phyloP scores from a whole-genome alignment of 1,139 yeast species.

The Candida tetrigidarum region DNA sequence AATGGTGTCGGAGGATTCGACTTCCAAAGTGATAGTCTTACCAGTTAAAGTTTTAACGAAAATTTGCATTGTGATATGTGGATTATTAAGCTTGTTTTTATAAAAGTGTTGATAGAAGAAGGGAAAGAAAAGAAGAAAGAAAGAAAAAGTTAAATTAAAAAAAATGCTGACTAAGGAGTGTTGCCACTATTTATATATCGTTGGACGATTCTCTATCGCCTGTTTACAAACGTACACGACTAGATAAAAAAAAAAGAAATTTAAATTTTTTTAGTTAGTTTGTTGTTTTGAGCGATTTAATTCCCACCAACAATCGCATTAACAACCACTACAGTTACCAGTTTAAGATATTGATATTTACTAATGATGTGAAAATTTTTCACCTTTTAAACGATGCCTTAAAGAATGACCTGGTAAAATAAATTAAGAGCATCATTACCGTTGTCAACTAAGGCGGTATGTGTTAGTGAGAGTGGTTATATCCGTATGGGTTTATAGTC shows the following conservation, averaged over 20 bases:
- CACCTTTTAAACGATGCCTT: no score
- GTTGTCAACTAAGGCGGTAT: background rate
- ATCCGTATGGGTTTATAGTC: background rate
- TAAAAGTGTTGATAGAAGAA: slow-evolving; percentile 1
- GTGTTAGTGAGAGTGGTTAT: no score
- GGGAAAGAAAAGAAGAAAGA: slow-evolving; percentile 5
- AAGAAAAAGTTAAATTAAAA: background rate
- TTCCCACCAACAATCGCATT: background rate
- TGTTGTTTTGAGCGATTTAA: slow-evolving; percentile 1
- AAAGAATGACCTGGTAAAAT: no score
- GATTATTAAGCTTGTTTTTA: slow-evolving; percentile 30
- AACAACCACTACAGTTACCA: background rate
- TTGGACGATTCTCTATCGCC: slow-evolving; percentile 1
- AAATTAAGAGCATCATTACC: no score
- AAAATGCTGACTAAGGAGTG: background rate
- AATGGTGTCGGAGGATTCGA: slow-evolving; percentile 74
- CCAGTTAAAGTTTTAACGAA: slow-evolving; percentile 98
- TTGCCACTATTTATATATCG: slow-evolving; percentile 2
- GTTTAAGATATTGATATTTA: no score
- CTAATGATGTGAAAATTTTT: no score
- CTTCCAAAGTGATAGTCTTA: slow-evolving; percentile 75
- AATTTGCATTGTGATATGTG: slow-evolving; percentile 95
- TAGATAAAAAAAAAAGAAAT: background rate
- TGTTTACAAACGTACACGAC: background rate
- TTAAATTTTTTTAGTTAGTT: background rate